Conservation (phyloP, 2,329 filamentous ascomycete genomes). For the Nothomitra cinnamomea region DNA sequence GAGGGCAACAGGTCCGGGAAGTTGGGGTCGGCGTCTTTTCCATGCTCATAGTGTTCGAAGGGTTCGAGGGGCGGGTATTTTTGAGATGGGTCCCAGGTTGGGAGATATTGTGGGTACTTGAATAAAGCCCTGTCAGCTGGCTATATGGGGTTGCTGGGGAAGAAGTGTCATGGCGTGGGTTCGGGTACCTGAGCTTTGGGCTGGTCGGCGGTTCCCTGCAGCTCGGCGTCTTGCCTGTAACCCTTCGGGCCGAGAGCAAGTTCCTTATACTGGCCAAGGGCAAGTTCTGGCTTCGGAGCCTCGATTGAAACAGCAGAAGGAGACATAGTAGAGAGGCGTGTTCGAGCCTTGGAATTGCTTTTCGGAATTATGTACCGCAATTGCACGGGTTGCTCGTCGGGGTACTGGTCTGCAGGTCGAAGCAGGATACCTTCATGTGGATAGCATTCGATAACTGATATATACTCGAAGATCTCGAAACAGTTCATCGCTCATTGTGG, state of each 20-base stretch:
- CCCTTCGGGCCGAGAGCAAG: background rate
- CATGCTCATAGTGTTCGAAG: slow-evolving; percentile 60
- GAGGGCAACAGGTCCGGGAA: slow-evolving; percentile 50
- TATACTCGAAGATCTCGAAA: too few relatives aligned
- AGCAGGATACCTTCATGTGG: too few relatives aligned
- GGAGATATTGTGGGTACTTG: slow-evolving; percentile 1
- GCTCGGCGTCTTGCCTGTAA: background rate
- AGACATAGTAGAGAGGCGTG: too few relatives aligned
- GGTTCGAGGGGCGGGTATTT: slow-evolving; percentile 47
- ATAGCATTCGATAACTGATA: too few relatives aligned
- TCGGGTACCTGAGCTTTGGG: background rate
- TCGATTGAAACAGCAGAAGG: too few relatives aligned
- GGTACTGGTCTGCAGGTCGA: too few relatives aligned
- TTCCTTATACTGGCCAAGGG: too few relatives aligned
- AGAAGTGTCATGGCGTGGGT: background rate
- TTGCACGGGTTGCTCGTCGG: too few relatives aligned
- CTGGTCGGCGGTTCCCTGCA: background rate
- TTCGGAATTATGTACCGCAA: too few relatives aligned
- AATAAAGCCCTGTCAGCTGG: background rate
- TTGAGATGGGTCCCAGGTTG: background rate
- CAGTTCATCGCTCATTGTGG: too few relatives aligned
- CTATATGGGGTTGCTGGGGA: background rate
- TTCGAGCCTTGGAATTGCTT: too few relatives aligned
- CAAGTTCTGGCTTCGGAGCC: too few relatives aligned
- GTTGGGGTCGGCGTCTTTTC: slow-evolving; percentile 52